Evolutionary conservation across 2,329 filamentous ascomycete genomes (phyloP), one percentile per base, ranked within the genome.

Genomic region (Alternaria infectoria): DNA sequence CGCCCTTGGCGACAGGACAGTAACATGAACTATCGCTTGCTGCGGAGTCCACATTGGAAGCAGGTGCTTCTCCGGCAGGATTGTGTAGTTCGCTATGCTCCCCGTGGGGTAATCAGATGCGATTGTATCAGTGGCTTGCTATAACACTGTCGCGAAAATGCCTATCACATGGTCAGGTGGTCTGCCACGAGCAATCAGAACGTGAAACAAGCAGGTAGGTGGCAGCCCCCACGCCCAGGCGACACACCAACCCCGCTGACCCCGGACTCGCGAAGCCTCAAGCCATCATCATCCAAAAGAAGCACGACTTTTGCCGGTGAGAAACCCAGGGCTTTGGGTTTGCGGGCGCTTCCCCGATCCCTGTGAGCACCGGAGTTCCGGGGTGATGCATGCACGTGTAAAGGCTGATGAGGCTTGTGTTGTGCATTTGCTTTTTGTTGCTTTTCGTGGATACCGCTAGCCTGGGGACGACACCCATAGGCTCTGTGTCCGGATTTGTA

Each of bases 321-420:
- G 59, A 17, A 57, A 54, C 65, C 73, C 73, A 55, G 54, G 25
- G 57, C 61, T 52, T 45, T 74, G 73, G 73, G 61, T 73, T 65
- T 60, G 70, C 63, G 68, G 59, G 61, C 55, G 61, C 64, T 65
- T 69, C 70, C 70, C 65, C 68, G 69, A 69, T 61, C 64, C 65
- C 66, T 67, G 64, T 61, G 52, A 51, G 64, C 61, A 61, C 64
- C 60, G 64, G 40, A 54, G 54, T 47, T 57, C 61, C 57, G 59
- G 64, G 52, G 50, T 57, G 56, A 59, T 32, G 45, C 52, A 62
- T 67, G 63, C 66, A 69, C 54, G 62, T 69, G 69, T 52, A 40
- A 54, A 36, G 45, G 44, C 36, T 59, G 51, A 59, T 59, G 56
- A 58, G 55, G 45, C 30, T 56, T 32, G 57, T 30, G 28, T 54